These are phyloP conservation scores for Suhomyces bokatorum DNA, from an alignment of 1,139 yeast species.

Conservation along the genomic window DNA sequence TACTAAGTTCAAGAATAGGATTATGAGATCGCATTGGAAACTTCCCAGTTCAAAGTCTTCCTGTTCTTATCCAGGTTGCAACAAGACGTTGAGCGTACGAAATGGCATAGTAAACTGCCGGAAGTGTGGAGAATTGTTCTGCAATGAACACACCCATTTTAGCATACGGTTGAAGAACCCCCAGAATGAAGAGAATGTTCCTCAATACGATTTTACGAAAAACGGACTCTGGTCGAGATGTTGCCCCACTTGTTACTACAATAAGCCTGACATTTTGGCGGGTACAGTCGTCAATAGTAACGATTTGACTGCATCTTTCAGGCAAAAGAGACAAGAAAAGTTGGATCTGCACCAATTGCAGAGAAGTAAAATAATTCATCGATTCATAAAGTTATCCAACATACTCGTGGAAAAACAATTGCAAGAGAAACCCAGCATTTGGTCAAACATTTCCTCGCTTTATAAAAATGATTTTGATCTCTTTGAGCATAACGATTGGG, in stretches of 20 bases:
- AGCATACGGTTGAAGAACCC: slow-evolving; percentile 48
- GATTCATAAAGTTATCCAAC: slow-evolving; percentile 51
- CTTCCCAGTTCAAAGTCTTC: slow-evolving; percentile 36
- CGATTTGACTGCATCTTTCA: slow-evolving; percentile 53
- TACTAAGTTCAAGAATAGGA: slow-evolving; percentile 17
- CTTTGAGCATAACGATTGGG: slow-evolving; percentile 53
- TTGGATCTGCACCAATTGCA: slow-evolving; percentile 48
- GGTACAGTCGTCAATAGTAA: slow-evolving; percentile 34
- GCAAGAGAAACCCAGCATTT: slow-evolving; percentile 19
- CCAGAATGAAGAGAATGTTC: slow-evolving; percentile 27
- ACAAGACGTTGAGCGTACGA: slow-evolving; percentile 41
- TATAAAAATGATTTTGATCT: slow-evolving; percentile 12
- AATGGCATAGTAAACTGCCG: slow-evolving; percentile 62
- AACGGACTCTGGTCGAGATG: slow-evolving; percentile 70
- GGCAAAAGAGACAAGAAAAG: slow-evolving; percentile 36
- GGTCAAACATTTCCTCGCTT: slow-evolving; percentile 1
- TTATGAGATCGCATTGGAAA: slow-evolving; percentile 66
- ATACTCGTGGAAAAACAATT: slow-evolving; percentile 17
- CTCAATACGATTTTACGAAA: slow-evolving; percentile 30
- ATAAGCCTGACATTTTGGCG: slow-evolving; percentile 56
- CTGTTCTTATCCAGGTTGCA: slow-evolving; percentile 43
- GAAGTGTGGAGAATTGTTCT: slow-evolving; percentile 71
- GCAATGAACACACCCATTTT: slow-evolving; percentile 63
- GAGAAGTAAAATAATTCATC: slow-evolving; percentile 59
- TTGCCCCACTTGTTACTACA: slow-evolving; percentile 60